Evolutionary conservation across 1,284 basidiomycete genomes (phyloP), one percentile per base, ranked within the genome.

Genomic region (Fistulinella staudtii): DNA sequence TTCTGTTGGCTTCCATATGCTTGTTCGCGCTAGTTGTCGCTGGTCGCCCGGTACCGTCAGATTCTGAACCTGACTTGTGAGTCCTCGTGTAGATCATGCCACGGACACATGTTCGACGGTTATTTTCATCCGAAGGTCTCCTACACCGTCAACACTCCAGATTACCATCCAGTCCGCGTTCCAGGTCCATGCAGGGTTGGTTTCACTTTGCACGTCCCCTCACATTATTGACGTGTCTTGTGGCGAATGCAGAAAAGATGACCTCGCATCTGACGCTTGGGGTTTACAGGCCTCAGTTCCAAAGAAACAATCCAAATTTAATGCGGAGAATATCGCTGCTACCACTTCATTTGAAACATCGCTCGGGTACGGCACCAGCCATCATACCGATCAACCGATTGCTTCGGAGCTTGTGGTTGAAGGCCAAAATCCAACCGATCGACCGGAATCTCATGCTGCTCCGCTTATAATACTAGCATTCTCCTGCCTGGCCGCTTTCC

Each of bases 1-100:
- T 63, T 43, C 54, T 75, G 30, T 60, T 76, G 41, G 65, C 64
- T 39, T 74, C 64, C 15, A 58, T 72, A 45, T 68, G 68, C 31
- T 57, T 75, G 24, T 60, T 74, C 51, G 72, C 66, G 60, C 68
- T 76, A 59, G 69, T 73, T 61, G 72, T 71, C 49, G 64, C 69
- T 41, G 61, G 73, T 53, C 70, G 64, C 47, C 73, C 73, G 33
- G 50, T 72, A 37, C 43, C 56, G 8, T 50, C 60, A n/a, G 47
- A 55, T 36, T 46, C 43, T 20, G 43, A 28, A 29, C 28, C 33
- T 40, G 8, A 27, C 25, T 21, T 48, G 56, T 67, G 51, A 53
- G 59, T 64, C 48, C 36, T 48, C 46, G 14, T 47, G 45, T 41
- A 2, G 8, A 34, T 48, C 45, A 40, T 39, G 40, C 39, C n/a